These are phyloP conservation scores for Lachnellula arida DNA, from an alignment of 2,329 filamentous ascomycete species.

Conservation along the genomic window DNA sequence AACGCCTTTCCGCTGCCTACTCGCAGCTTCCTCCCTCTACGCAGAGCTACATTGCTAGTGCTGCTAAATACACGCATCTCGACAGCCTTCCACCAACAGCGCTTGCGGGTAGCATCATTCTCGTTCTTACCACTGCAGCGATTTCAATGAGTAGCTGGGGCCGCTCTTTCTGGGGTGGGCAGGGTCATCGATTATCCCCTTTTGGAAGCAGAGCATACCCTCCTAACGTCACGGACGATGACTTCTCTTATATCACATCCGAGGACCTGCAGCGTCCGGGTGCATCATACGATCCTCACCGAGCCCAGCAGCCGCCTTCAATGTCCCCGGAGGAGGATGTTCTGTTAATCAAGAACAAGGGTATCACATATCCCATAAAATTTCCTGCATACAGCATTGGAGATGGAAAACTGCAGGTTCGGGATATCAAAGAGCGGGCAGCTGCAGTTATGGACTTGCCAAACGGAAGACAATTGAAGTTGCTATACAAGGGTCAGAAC, in stretches of 20 bases:
- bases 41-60: constrained; percentile 23
- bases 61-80: constrained; percentile 27
- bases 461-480: constrained; percentile 54
- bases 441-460: constrained; percentile 61
- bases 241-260: constrained; percentile 80
- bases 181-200: constrained; percentile 26
- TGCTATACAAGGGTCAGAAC: constrained; percentile 69
- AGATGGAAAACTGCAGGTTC: constrained; percentile 64
- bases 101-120: constrained; percentile 21
- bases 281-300: constrained; percentile 40
- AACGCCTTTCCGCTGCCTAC: constrained; percentile 45
- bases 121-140: constrained; percentile 24
- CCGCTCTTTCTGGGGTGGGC: constrained; percentile 27
- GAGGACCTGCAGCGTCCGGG: constrained; percentile 56
- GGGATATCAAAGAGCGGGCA: constrained; percentile 63
- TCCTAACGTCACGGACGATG: constrained; percentile 66
- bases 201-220: constrained; percentile 36
- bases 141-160: constrained; percentile 33
- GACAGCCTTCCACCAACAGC: constrained; percentile 25
- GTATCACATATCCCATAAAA: constrained; percentile 61
- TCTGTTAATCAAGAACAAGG: constrained; percentile 64
- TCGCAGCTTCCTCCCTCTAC: constrained; percentile 25
- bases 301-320: constrained; percentile 34
- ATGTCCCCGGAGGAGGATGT: constrained; percentile 60
- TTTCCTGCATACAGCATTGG: constrained; percentile 74